Percentiles rank a stretch among this genome's conserved stretches.
Conservation (phyloP, 345 rosid species). For the Eucalyptus polybractea region DNA sequence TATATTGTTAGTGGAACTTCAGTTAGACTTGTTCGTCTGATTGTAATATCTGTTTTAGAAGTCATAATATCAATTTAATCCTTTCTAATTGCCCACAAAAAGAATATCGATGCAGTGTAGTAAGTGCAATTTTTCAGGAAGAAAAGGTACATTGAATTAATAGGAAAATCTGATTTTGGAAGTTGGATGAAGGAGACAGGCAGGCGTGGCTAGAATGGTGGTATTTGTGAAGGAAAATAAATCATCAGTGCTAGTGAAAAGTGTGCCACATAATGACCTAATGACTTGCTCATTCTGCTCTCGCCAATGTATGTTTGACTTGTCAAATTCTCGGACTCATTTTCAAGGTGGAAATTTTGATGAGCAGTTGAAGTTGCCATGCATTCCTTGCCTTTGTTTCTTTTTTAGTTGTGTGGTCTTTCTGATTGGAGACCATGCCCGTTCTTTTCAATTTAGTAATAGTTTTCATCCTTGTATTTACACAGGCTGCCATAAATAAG, state of each 20-base stretch:
- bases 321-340: neutral
- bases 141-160: neutral
- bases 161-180: neutral
- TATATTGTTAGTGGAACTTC: neutral
- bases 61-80: neutral
- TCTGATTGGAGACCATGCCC: neutral
- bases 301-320: accelerated
- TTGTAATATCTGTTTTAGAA: neutral
- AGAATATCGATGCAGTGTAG: neutral
- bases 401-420: neutral
- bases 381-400: neutral
- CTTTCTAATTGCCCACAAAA: neutral
- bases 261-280: accelerated
- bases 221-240: neutral
- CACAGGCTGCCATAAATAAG: slow-evolving; percentile 93
- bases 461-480: neutral
- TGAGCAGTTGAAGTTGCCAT: neutral
- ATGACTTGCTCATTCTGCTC: neutral
- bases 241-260: neutral
- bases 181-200: neutral
- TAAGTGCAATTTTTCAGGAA: neutral
- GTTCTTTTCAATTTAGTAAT: neutral
- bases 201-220: neutral
- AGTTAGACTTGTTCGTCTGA: neutral
- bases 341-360: neutral